These are phyloP conservation scores for Oryza punctata DNA, from an alignment of 176 grass and related monocot genomes.

Conservation along the genomic window DNA sequence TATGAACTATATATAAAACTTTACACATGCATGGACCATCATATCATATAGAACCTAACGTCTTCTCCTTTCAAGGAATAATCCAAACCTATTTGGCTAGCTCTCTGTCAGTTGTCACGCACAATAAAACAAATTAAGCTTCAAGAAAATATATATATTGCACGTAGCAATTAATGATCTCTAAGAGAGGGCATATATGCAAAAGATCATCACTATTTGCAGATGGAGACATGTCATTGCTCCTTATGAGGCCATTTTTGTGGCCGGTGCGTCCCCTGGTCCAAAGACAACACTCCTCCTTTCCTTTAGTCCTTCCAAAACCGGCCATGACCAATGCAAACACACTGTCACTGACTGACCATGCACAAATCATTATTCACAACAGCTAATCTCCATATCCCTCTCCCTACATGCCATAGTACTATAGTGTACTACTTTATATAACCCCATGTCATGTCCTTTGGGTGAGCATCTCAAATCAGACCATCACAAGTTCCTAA, in stretches of 20 bases:
- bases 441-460: conserved; percentile 7
- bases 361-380: conserved; percentile 43
- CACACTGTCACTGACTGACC: conserved; percentile 32
- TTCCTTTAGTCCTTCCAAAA: conserved; percentile 67
- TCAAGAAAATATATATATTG: background rate
- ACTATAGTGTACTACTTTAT: conserved; percentile 22
- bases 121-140: background rate
- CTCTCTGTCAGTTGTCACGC: background rate
- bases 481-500: conserved; percentile 37
- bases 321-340: conserved; percentile 48
- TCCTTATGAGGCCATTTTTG: conserved; percentile 70
- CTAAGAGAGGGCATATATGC: background rate
- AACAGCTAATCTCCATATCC: conserved; percentile 50
- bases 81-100: conserved; percentile 1
- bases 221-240: conserved; percentile 64
- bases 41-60: background rate
- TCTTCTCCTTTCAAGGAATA: background rate
- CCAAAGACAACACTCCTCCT: conserved; percentile 61
- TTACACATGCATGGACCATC: conserved; percentile 1
- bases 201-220: conserved; percentile 41
- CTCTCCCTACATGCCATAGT: background rate
- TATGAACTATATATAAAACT: background rate
- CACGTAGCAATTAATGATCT: background rate
- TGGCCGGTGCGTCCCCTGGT: conserved; percentile 67
- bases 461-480: conserved; percentile 17